Conservation (phyloP, 345 rosid genomes). For the Salix purpurea region DNA sequence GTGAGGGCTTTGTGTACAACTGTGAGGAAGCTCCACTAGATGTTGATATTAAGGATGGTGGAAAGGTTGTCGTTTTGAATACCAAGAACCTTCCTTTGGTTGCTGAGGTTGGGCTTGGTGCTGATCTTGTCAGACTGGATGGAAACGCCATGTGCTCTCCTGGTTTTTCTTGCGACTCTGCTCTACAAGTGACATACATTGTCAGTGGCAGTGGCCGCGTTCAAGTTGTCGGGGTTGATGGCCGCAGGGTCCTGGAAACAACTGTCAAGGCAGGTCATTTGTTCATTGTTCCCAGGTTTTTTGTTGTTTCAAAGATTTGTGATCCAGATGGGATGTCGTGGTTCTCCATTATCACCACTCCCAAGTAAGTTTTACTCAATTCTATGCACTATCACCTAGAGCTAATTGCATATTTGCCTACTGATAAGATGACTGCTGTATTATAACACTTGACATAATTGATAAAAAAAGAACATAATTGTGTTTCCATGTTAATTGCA, state of each 20-base stretch:
- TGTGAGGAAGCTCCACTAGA: constrained; percentile 84
- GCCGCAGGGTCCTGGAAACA: constrained; percentile 66
- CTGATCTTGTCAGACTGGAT: constrained; percentile 78
- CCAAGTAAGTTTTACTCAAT: constrained; percentile 49
- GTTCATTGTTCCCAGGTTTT: constrained; percentile 88
- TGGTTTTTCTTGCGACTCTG: constrained; percentile 93
- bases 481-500: neutral
- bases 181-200: constrained; percentile 74
- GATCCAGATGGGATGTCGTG: constrained; percentile 78
- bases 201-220: constrained; percentile 73
- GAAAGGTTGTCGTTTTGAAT: constrained; percentile 78
- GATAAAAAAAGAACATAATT: too few species aligned
- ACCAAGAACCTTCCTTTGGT: constrained; percentile 81
- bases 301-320: constrained; percentile 73
- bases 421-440: too few species aligned
- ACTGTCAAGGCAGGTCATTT: constrained; percentile 62
- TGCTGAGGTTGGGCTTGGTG: constrained; percentile 82
- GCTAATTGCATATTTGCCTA: constrained; percentile 10
- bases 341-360: constrained; percentile 91
- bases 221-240: constrained; percentile 72
- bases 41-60: constrained; percentile 68
- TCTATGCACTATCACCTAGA: constrained; percentile 17
- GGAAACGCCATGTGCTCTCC: constrained; percentile 90
- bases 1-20: constrained; percentile 62
- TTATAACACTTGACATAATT: too few species aligned